phyloP scores from a whole-genome alignment of 495 filamentous ascomycete genomes.

The Aspergillus wentii region DNA sequence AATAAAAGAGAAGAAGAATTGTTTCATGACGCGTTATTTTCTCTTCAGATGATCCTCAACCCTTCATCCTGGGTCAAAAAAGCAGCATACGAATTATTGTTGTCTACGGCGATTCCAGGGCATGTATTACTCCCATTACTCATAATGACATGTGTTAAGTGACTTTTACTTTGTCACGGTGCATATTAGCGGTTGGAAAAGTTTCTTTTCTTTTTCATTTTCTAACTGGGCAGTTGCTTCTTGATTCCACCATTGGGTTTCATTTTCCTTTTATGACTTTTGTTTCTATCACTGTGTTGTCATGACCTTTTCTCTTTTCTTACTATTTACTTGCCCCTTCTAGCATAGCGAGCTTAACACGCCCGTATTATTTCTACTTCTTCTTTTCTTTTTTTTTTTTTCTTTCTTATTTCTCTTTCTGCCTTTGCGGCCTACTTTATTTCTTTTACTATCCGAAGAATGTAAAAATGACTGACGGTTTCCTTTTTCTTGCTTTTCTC shows the following conservation, averaged over 20 bases:
- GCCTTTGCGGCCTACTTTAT: too few relatives aligned
- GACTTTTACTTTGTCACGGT: conserved; percentile 33
- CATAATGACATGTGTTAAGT: conserved; percentile 49
- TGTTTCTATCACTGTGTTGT: conserved; percentile 14
- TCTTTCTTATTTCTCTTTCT: conserved; percentile 4
- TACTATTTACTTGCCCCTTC: conserved; percentile 9
- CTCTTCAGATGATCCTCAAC: conserved; percentile 11
- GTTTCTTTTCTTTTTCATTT: conserved; percentile 31
- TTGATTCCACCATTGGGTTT: conserved; percentile 5
- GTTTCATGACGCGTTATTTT: conserved; percentile 5
- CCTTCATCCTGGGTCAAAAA: conserved; percentile 17
- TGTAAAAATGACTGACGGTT: too few relatives aligned
- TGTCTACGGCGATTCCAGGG: conserved; percentile 19
- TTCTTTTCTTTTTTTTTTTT: conserved; percentile 5
- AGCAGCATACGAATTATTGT: conserved; percentile 9
- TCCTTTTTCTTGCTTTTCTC: too few relatives aligned
- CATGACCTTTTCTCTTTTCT: conserved; percentile 11
- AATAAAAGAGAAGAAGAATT: neutral
- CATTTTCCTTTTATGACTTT: conserved; percentile 6
- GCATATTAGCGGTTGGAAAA: conserved; percentile 50
- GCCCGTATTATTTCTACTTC: conserved; percentile 13
- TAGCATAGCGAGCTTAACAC: conserved; percentile 25
- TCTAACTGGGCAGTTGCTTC: conserved; percentile 23
- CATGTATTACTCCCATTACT: conserved; percentile 43
- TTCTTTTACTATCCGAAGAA: too few relatives aligned